Evolutionary conservation across 352 stramenopile species (phyloP).

Genomic region (Halophytophthora batemanensis): DNA sequence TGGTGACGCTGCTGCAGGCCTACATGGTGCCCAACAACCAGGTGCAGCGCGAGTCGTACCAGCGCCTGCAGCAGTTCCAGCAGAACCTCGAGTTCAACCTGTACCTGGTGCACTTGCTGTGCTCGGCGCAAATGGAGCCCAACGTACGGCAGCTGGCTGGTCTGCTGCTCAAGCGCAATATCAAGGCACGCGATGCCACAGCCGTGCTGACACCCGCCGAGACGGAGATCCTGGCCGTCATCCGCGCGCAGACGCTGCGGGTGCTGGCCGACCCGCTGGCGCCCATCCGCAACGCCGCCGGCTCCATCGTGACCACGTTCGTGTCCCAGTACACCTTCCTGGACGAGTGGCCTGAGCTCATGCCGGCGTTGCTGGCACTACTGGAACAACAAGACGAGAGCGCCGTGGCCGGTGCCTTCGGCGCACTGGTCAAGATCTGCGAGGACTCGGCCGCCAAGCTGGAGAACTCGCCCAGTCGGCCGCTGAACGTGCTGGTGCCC

Average conservation of each 20-base stretch:
- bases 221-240: constrained; percentile 75
- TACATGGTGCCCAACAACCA: constrained; percentile 86
- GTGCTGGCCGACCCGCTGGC: constrained; percentile 60
- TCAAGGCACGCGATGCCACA: constrained; percentile 72
- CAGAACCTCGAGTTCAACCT: constrained; percentile 89
- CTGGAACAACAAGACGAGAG: constrained; percentile 62
- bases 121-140: constrained; percentile 45
- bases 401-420: constrained; percentile 81
- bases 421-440: constrained; percentile 86
- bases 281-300: constrained; percentile 75
- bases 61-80: constrained; percentile 84
- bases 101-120: constrained; percentile 86
- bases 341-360: constrained; percentile 87
- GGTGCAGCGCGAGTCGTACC: constrained; percentile 78
- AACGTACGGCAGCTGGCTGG: constrained; percentile 78
- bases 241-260: constrained; percentile 70
- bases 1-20: constrained; percentile 73
- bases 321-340: constrained; percentile 86
- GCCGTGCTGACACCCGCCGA: constrained; percentile 47
- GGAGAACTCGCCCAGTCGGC: constrained; percentile 82
- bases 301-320: constrained; percentile 82
- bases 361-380: constrained; percentile 59
- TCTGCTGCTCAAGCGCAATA: constrained; percentile 84
- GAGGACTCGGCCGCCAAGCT: constrained; percentile 89
- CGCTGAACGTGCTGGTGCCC: constrained; percentile 85